Conservation (phyloP, 768 basidiomycete species). For the Suillus variegatus region DNA sequence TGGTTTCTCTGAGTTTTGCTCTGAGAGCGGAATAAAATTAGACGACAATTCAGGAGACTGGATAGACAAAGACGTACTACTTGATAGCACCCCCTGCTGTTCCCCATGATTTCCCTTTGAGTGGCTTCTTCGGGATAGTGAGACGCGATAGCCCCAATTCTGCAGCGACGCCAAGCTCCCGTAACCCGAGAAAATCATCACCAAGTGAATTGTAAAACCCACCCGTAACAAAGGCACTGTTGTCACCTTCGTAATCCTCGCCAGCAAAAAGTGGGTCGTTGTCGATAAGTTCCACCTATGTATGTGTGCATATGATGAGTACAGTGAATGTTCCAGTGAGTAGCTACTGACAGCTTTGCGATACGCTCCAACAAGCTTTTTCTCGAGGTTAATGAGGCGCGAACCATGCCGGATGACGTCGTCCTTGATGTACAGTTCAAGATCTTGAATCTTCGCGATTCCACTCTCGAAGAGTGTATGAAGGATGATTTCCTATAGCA, state of each 20-base stretch:
- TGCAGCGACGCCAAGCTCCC: constrained; percentile 83
- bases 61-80: too few species aligned
- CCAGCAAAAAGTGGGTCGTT: constrained; percentile 54
- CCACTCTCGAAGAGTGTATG: constrained; percentile 94
- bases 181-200: constrained; percentile 91
- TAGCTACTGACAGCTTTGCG: constrained; percentile 67
- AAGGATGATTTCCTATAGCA: constrained; percentile 83
- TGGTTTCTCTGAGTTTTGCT: constrained; percentile 62
- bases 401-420: constrained; percentile 83
- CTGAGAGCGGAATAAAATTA: constrained; percentile 31
- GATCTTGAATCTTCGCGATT: constrained; percentile 69
- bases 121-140: constrained; percentile 73
- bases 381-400: constrained; percentile 76
- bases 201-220: constrained; percentile 87
- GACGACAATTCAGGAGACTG: background rate
- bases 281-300: constrained; percentile 45
- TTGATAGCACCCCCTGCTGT: constrained; percentile 38
- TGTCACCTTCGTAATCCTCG: constrained; percentile 66
- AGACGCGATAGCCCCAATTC: constrained; percentile 82
- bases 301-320: constrained; percentile 22
- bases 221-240: constrained; percentile 72
- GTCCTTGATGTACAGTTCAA: constrained; percentile 87
- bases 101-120: constrained; percentile 60
- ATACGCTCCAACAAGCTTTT: constrained; percentile 86
- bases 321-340: background rate